A percentile compares a stretch with the other conserved stretches of the same genome.
Conservation (phyloP, 176 grass and related monocot genomes). For the Alopecurus myosuroides region DNA sequence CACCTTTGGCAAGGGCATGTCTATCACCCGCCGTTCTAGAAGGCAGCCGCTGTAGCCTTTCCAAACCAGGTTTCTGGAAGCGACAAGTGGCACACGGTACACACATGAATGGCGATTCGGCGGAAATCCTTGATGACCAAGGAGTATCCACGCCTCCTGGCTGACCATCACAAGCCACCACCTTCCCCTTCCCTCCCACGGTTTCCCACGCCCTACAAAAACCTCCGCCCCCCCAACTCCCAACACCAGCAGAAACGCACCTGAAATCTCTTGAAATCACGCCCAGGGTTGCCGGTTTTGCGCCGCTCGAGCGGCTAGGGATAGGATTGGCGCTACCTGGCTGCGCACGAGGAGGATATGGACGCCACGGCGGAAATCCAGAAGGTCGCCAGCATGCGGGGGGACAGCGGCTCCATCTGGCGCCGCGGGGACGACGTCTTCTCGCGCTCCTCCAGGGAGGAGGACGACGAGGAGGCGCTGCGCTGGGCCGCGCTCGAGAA, state of each 20-base stretch:
- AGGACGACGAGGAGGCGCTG: slow-evolving; percentile 89
- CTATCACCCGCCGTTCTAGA: neutral
- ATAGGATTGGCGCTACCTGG: neutral
- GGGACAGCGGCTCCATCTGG: slow-evolving; percentile 53
- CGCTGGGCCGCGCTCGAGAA: slow-evolving; percentile 87
- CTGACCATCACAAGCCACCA: neutral
- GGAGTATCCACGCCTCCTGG: neutral
- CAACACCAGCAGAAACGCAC: neutral
- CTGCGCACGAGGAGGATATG: slow-evolving; percentile 14
- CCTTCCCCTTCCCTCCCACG: neutral
- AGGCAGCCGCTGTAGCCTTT: neutral
- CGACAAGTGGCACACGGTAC: neutral
- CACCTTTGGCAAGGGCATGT: neutral
- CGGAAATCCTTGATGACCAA: neutral
- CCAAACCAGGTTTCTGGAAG: neutral
- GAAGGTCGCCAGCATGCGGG: slow-evolving; percentile 45
- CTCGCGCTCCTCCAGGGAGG: slow-evolving; percentile 65
- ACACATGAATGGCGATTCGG: neutral
- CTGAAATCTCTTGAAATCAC: neutral
- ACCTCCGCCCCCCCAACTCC: neutral
- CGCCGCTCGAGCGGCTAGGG: neutral
- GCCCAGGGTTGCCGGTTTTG: neutral
- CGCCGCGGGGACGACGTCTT: slow-evolving; percentile 56
- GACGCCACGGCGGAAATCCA: slow-evolving; percentile 38
- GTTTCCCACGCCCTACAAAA: neutral